Percentiles rank a stretch among this genome's conserved stretches.
phyloP scores from a whole-genome alignment of 1,139 yeast species.

The Suhomyces maxii region DNA sequence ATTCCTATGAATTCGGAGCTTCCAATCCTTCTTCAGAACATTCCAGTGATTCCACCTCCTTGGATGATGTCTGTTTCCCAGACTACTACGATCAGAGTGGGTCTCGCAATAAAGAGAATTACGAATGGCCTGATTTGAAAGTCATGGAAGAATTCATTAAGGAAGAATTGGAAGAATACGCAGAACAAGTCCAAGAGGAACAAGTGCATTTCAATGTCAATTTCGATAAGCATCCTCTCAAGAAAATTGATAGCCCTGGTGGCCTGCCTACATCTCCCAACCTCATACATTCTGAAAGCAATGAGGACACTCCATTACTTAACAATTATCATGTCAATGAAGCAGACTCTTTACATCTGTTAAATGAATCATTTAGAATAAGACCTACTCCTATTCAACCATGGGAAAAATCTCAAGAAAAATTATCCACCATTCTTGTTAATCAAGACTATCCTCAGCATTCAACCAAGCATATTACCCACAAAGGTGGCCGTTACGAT shows the following conservation, averaged over 20 bases:
- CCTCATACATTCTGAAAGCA: neutral
- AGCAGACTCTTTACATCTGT: slow-evolving; percentile 50
- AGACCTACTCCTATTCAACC: slow-evolving; percentile 79
- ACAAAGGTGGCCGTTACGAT: slow-evolving; percentile 26
- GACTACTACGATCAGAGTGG: slow-evolving; percentile 38
- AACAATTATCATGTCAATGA: slow-evolving; percentile 58
- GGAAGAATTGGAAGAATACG: slow-evolving; percentile 57
- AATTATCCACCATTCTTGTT: slow-evolving; percentile 33
- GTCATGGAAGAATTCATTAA: slow-evolving; percentile 74
- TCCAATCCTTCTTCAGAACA: slow-evolving; percentile 77
- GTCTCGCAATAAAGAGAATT: slow-evolving; percentile 19
- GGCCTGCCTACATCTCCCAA: slow-evolving; percentile 5
- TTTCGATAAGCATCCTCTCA: slow-evolving; percentile 20
- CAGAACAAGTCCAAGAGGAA: slow-evolving; percentile 13
- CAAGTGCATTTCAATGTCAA: slow-evolving; percentile 23
- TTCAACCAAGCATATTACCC: slow-evolving; percentile 7
- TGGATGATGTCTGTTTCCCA: slow-evolving; percentile 67
- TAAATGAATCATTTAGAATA: slow-evolving; percentile 51
- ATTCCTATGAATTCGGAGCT: slow-evolving; percentile 46
- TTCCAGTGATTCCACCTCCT: slow-evolving; percentile 67
- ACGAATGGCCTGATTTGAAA: slow-evolving; percentile 77
- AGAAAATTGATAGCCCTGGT: neutral
- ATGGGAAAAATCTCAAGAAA: slow-evolving; percentile 55
- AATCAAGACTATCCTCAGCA: slow-evolving; percentile 10
- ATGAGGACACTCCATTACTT: slow-evolving; percentile 30